Base-by-base conservation (phyloP, 2,329 filamentous ascomycete species). In the Dactylellina cionopaga region DNA sequence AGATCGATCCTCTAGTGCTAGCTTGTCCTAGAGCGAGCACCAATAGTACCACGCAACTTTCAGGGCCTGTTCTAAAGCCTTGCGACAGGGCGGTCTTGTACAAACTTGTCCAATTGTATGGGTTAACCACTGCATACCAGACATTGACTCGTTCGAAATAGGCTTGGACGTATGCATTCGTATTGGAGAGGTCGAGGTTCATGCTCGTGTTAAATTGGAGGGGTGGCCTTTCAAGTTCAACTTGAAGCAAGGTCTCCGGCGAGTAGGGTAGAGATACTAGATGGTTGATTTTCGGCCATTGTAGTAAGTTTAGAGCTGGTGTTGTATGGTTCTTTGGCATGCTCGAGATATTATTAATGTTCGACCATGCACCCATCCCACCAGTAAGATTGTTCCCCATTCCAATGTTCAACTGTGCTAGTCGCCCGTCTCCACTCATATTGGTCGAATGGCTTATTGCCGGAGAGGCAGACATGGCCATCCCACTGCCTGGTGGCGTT, bases 271-370 rank as follows among this genome's bases (percentile, higher is more conserved):
- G 85, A 25, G 89, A 89, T 6, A 94, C 89, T 19, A 95, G 83
- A 77, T 92, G 89, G 49, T 90, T 86, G 75, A 94, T 93, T 75
- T 92, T 83, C 10, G 91, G 91, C 87, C 91, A 93, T 77, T 92
- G 90, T 4, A 94, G 83, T 17, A 94, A 82, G 79, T 94, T 89
- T 76, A 92, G 82, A 0, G 90, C 90, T 4, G 91, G 90, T 69
- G 91, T 94, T 0, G 90, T 93, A 80, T 94, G 91, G 13, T 90
- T 85, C 80, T 92, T 93, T 19, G 91, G 91, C 90, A 94, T 94
- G 24, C 90, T 92, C 1, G 90, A 92, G 75, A 94, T 92, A 79
- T 92, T 93, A 37, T 81, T 86, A 46, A 72, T 72, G 46, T 72
- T 72, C 13, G 68, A 65, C 90, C 90, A 92, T 2, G 90, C 91